Conservation (phyloP, 75 land plant species). For the Pinus albicaulis region DNA sequence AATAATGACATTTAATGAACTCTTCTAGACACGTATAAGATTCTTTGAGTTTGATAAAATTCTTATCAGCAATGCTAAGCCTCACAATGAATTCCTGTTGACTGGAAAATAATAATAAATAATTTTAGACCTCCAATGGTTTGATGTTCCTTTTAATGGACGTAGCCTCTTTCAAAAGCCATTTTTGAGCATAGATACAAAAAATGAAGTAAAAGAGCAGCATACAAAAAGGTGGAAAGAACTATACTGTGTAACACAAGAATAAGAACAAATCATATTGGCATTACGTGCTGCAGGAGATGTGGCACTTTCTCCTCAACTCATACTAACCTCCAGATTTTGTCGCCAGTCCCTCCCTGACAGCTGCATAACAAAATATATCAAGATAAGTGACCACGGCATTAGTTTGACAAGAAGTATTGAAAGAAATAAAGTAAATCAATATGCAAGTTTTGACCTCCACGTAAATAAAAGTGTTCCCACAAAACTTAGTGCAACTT, state of each 20-base stretch:
- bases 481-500: neutral
- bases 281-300: neutral
- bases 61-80: too few relatives aligned
- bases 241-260: neutral
- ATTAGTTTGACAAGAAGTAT: neutral
- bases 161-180: neutral
- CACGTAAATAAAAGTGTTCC: conserved; percentile 2
- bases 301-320: neutral
- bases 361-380: conserved; percentile 46
- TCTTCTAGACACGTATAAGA: too few relatives aligned
- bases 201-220: neutral
- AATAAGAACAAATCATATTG: neutral
- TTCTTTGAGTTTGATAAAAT: too few relatives aligned
- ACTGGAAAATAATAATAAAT: too few relatives aligned
- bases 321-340: conserved; percentile 74
- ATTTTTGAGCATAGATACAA: neutral
- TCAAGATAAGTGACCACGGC: conserved; percentile 7
- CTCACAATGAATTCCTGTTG: too few relatives aligned
- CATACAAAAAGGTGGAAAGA: neutral
- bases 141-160: neutral
- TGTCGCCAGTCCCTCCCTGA: conserved; percentile 82
- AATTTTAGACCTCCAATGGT: neutral
- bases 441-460: neutral
- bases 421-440: conserved; percentile 9
- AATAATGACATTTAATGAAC: too few relatives aligned